Percentiles rank a stretch among this genome's conserved stretches.
Evolutionary conservation across 768 basidiomycete genomes (phyloP).

Genomic region (Suillus placidus): DNA sequence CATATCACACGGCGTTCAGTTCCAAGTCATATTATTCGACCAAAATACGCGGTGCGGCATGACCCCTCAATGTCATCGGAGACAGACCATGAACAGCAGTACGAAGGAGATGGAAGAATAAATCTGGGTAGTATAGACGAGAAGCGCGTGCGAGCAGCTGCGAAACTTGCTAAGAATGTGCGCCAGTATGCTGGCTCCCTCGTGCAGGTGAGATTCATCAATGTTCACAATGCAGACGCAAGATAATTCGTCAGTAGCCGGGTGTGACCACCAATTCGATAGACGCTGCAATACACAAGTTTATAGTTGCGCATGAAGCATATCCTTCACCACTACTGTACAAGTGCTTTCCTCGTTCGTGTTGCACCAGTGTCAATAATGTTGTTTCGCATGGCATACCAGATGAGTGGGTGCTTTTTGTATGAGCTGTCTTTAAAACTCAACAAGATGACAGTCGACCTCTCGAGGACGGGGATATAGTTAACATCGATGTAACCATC

Average conservation of each 20-base stretch:
- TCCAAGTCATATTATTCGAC: slow-evolving; percentile 56
- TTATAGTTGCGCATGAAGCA: slow-evolving; percentile 65
- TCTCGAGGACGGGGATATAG: slow-evolving; percentile 79
- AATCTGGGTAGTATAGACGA: slow-evolving; percentile 58
- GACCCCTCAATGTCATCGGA: slow-evolving; percentile 6
- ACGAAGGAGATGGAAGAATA: slow-evolving; percentile 41
- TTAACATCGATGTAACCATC: slow-evolving; percentile 88
- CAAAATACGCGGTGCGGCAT: slow-evolving; percentile 47
- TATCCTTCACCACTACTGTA: slow-evolving; percentile 90
- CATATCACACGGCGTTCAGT: slow-evolving; percentile 62
- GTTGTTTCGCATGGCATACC: slow-evolving; percentile 88
- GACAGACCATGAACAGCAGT: slow-evolving; percentile 4
- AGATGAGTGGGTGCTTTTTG: slow-evolving; percentile 62
- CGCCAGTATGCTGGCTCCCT: slow-evolving; percentile 56
- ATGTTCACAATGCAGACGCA: background rate
- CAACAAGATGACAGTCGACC: slow-evolving; percentile 61
- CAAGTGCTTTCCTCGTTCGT: slow-evolving; percentile 51
- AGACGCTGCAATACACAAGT: slow-evolving; percentile 72
- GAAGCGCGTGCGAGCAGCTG: slow-evolving; percentile 51
- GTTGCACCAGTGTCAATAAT: slow-evolving; percentile 81
- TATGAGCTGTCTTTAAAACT: slow-evolving; percentile 1
- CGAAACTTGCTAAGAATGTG: slow-evolving; percentile 56
- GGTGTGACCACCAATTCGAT: slow-evolving; percentile 76
- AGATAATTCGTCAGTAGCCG: slow-evolving; percentile 42
- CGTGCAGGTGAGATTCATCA: slow-evolving; percentile 45